Evolutionary conservation across 2,329 filamentous ascomycete genomes (phyloP), one percentile per base, ranked within the genome.

Genomic region (Cordyceps farinosa): DNA sequence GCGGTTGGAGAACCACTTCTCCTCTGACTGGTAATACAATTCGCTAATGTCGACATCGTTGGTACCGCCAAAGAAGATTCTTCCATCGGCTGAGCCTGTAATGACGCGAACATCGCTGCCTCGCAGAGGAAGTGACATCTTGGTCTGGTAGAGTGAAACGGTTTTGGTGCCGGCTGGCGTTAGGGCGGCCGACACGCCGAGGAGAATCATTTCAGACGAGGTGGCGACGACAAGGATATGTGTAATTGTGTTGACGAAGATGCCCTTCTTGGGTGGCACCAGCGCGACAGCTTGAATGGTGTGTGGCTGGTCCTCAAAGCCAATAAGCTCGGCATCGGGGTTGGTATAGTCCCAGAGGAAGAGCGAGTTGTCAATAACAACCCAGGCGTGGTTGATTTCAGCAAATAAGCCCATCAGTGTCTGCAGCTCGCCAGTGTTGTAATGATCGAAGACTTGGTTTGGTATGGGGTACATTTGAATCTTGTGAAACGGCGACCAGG

Each of bases 311-410:
- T 97, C 92, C 74, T 98, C 94, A 71, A 91, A 97, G 22, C 94
- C 94, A 67, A 97, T 90, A 48, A 97, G 82, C 73, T 97, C 91
- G 5, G 94, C 92, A 69, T 94, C 91, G n/a, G 91, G 87, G 73
- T 92, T 86, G 7, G 92, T 97, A 75, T 97, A 99, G 77, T 99
- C 94, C 96, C 96, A 99, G 17, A 99, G 82, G 74, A 97, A 99
- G 51, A 99, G 82, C 66, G 91, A 91, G 78, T 96, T 97, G 78
- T 99, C 95, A 73, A 99, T 95, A 30, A 91, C 87, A 62, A 97
- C 90, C 90, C 93, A 99, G 36, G 94, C 95, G 76, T 98, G 92
- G 71, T 94, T 93, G 71, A 99, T 84, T 76, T 96, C 91, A 22
- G 95, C 91, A 75, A 99, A 98, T 40, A 99, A 81, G 10, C 96